Evolutionary conservation across 192 early-diverging fungal genomes (phyloP), one percentile per base, ranked within the genome.

Genomic region (Allomyces arbusculus): DNA sequence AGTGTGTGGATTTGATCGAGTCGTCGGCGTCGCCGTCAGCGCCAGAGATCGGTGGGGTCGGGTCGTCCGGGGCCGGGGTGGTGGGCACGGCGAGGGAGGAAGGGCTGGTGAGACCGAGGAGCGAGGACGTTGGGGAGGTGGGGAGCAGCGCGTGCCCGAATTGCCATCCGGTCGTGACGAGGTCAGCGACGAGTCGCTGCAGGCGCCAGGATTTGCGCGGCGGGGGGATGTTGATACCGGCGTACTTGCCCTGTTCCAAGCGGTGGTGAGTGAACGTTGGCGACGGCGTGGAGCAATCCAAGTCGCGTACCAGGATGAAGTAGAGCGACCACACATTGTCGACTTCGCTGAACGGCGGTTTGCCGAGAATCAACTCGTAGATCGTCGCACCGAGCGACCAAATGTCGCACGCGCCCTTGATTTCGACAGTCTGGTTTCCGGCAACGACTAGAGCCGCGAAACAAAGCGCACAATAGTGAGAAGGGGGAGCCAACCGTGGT

Each of bases 311-410:
- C 9, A 91, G 87, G 68, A 91, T 87, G 69, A 86, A 94, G 89
- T 92, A 92, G 25, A 94, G 84, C 0, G 92, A 86, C 89, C 89
- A 94, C 73, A 92, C 89, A 67, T 94, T 94, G 65, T 94, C 92
- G 26, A 94, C 64, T 61, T 87, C 84, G 23, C 85, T 78, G 89
- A 90, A 94, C 4, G 92, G 90, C 50, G 50, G 50, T 16, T 58
- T 58, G 50, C 50, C 50, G 12, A 58, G 50, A 20, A 58, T n/a
- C 50, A 58, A 16, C 50, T 58, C 50, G 50, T 58, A 58, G 50
- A 58, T 58, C 50, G 20, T n/a, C 3, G 16, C 12, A 6, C 50
- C 50, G 16, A 58, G 20, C 0, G 50, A 58, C 50, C 50, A 58
- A 14, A 58, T 58, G 12, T 58, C 50, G 16, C 20, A n/a, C 16